These are phyloP conservation scores for Yarrowia osloensis DNA, from an alignment of 805 yeast species.

Conservation along the genomic window DNA sequence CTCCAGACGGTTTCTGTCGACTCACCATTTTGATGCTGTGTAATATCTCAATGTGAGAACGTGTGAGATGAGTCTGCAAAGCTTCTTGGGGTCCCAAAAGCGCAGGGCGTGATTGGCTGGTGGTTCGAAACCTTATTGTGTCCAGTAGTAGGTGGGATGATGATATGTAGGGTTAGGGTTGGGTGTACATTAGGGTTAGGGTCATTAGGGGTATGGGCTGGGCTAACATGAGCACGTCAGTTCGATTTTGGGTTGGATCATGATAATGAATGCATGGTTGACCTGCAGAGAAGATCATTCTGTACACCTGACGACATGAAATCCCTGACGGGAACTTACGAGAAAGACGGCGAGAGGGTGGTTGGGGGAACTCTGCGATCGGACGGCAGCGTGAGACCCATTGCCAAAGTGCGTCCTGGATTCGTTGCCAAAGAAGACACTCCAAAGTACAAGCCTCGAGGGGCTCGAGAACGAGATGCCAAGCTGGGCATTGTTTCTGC, in stretches of 20 bases:
- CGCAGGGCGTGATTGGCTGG: slow-evolving; percentile 12
- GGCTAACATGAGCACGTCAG: neutral
- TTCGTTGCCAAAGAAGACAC: slow-evolving; percentile 37
- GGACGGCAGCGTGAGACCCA: slow-evolving; percentile 37
- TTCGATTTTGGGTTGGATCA: neutral
- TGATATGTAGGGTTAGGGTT: neutral
- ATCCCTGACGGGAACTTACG: slow-evolving; percentile 13
- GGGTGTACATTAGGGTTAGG: no score
- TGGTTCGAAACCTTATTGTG: neutral
- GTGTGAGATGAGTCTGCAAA: slow-evolving; percentile 27
- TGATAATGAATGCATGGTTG: no score
- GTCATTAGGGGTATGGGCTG: neutral
- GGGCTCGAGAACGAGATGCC: slow-evolving; percentile 7
- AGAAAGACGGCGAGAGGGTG: slow-evolving; percentile 28
- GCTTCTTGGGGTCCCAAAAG: slow-evolving; percentile 18
- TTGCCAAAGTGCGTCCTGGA: slow-evolving; percentile 37
- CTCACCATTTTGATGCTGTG: slow-evolving; percentile 31
- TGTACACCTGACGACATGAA: no score
- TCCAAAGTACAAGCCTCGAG: slow-evolving; percentile 29
- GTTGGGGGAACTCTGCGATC: slow-evolving; percentile 35
- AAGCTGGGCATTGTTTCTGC: neutral
- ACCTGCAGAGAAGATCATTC: no score
- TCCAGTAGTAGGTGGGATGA: slow-evolving; percentile 11
- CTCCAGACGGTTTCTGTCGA: neutral
- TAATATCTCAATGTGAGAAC: slow-evolving; percentile 17